Conservation (phyloP, 495 filamentous ascomycete species). For the Staphylotrichum longicolle region DNA sequence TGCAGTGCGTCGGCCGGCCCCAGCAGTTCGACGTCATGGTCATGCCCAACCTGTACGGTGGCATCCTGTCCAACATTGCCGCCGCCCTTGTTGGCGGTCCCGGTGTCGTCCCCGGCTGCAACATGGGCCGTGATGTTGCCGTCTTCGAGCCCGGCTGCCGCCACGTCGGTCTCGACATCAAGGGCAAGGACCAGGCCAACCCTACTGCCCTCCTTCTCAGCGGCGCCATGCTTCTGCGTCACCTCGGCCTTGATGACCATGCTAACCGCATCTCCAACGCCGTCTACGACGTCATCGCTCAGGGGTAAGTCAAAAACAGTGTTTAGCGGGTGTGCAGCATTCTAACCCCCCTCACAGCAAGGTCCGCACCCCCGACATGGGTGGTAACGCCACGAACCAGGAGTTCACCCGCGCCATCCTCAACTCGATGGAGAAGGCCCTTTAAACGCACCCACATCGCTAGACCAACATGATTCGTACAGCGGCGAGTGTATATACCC, state of each 20-base stretch:
- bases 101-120: conserved; percentile 95
- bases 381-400: conserved; percentile 81
- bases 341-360: conserved; percentile 55
- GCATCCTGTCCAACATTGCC: conserved; percentile 97
- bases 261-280: conserved; percentile 97
- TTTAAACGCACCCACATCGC: conserved; percentile 22
- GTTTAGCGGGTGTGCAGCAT: neutral
- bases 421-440: conserved; percentile 76
- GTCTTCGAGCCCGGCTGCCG: conserved; percentile 98
- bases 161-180: conserved; percentile 98
- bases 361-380: conserved; percentile 90
- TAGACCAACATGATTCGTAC: conserved; percentile 7
- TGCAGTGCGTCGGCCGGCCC: conserved; percentile 93
- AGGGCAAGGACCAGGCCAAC: conserved; percentile 98
- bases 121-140: conserved; percentile 97
- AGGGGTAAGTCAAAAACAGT: conserved; percentile 64
- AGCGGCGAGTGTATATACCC: conserved; percentile 10
- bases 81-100: conserved; percentile 98
- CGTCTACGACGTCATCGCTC: conserved; percentile 91
- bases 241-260: conserved; percentile 94
- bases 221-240: conserved; percentile 92
- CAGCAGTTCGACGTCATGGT: conserved; percentile 99
- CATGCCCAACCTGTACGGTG: conserved; percentile 99
- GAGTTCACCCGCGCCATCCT: conserved; percentile 93
- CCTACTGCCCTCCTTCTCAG: conserved; percentile 93